Evolutionary conservation across 495 filamentous ascomycete species (phyloP), one percentile per base, ranked within the genome.

Genomic region (Tricharina praecox): DNA sequence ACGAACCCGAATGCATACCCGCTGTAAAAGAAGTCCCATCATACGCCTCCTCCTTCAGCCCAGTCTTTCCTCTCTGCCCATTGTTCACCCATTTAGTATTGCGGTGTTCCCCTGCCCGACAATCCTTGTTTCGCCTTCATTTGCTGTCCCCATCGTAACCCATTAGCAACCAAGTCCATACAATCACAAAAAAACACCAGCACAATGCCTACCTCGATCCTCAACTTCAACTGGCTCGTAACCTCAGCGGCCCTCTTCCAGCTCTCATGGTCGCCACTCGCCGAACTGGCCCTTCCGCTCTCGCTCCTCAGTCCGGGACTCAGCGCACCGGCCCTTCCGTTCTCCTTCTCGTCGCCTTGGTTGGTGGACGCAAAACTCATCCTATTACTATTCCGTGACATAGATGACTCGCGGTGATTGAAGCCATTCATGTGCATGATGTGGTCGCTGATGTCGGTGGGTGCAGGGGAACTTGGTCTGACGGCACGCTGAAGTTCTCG

Each of bases 191-290:
- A 41, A 50, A n/a, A n/a, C n/a, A n/a, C n/a, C n/a, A n/a, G n/a
- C n/a, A n/a, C n/a, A 28, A 77, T 68, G 48, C 44, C 21, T 20
- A 51, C 49, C 70, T 99, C 92, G 63, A 99, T 99, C 64, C 88
- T 74, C 35, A 86, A 81, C 69, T 96, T 99, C 58, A 99, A 65
- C 64, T 90, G 85, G 63, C 82, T 95, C 33, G 92, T 99, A 9
- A 99, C 92, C 68, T 99, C 92, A n/a, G 90, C 90, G 23, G 92
- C 92, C 54, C 92, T 68, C 68, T 87, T 92, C 86, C 90, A 99
- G 61, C 85, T 95, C 66, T 95, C 90, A 10, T 77, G 79, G 36
- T 77, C 73, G 7, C 58, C 59, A 37, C 65, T 54, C 13, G 55
- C 62, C 35, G 64, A 47, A n/a, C 64, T 63, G 20, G 52, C 65